Base-by-base conservation (phyloP, 177 flowering plant genomes). In the Vitis hybrid region DNA sequence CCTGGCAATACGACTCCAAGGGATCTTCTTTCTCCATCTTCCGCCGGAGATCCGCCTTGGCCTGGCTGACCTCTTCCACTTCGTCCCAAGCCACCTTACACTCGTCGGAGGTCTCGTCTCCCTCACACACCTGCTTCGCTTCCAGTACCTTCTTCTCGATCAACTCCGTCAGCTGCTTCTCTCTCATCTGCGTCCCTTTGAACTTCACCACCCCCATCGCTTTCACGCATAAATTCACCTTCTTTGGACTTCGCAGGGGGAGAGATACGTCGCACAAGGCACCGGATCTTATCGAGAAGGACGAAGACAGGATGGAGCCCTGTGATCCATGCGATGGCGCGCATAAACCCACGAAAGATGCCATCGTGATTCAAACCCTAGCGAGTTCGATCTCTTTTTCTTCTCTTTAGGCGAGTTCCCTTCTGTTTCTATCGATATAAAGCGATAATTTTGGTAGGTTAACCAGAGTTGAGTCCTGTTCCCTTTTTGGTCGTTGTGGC, bases 61-160 rank as follows among this genome's bases (percentile, higher is more conserved):
- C 93, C 64, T 85, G 90, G 76, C 97, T 91, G 2, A 91, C 82
- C 70, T 91, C 97, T 63, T 91, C 97, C 60, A 91, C 97, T 71
- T 91, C 93, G 76, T 89, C 97, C 97, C 92, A 88, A 21, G 97
- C 97, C 21, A 91, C 93, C 77, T 79, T 89, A 76, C 93, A 89
- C 80, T 85, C 93, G 64, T 76, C 90, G 1, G 92, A 82, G 0
- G 10, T 68, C 67, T 60, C 61, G 71, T 91, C 77, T 14, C 85
- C 91, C 48, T 77, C 82, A 80, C 97, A 91, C 18, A 82, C 90
- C 67, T 88, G 77, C 74, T 73, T 82, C 31, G 93, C 97, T 74
- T 91, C 93, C 67, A 15, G 26, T 49, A 91, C 86, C 73, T 88
- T 89, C 88, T 83, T 74, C 87, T 91, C 93, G 53, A 89, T 91